Evolutionary conservation across 2,329 filamentous ascomycete species (phyloP), one percentile per base, ranked within the genome.

Genomic region (Colletotrichum incanum): DNA sequence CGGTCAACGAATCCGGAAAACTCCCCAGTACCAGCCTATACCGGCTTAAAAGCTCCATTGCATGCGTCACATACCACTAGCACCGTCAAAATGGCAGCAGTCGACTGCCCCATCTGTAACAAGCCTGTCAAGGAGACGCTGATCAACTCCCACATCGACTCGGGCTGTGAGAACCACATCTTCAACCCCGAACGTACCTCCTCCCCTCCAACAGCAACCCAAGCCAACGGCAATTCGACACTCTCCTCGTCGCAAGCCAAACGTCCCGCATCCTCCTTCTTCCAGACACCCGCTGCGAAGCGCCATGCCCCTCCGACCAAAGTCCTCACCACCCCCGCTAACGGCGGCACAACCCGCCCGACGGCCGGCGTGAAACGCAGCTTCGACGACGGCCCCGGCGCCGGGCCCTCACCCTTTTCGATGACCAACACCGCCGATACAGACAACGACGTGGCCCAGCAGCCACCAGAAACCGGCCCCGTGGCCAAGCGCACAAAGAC

Each of bases 81-180:
- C 12, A 11, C 49, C 43, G 8, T 50, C 50, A 68, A 23, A 58
- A 75, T 74, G 74, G 77, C 69, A 55, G 50, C 81, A 78, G 93
- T 97, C 76, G 89, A 90, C 77, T 98, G 95, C 80, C 95, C 95
- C 20, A 93, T 95, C 75, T 98, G 95, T 85, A 87, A 89, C 78
- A 92, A 93, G 77, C 85, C 87, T 67, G 94, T 96, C 77, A 92
- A 90, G 75, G 84, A 92, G 75, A 84, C 85, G 78, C 89, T 93
- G 76, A 98, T 98, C 86, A 98, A 98, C 83, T 88, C 88, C 76
- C 96, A 98, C 82, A 91, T 98, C 79, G 96, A 98, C 84, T 96
- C 94, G 39, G 89, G 89, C 75, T 98, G 96, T 84, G 82, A 89
- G 72, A 87, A 85, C 45, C 92, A 92, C 79, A 81, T 96, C 74